A percentile compares a stretch with the other conserved stretches of the same genome.
phyloP scores from a whole-genome alignment of 352 stramenopile species.

The Phytophthora cryptogea region DNA sequence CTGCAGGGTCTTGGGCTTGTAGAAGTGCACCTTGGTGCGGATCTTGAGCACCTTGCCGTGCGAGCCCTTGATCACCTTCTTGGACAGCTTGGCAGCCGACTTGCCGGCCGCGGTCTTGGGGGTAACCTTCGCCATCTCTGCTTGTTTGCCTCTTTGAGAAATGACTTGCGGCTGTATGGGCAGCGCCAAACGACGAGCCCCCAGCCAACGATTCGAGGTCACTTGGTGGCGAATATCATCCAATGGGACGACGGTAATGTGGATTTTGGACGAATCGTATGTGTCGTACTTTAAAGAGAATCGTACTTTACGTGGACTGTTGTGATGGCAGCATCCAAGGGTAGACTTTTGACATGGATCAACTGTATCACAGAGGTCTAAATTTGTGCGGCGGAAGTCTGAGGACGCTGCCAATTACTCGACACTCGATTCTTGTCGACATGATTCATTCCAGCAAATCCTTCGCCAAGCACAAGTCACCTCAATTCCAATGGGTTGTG shows the following conservation, averaged over 20 bases:
- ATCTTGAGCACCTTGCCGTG: constrained; percentile 98
- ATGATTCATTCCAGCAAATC: constrained; percentile 29
- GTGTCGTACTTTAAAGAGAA: constrained; percentile 9
- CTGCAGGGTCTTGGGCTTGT: constrained; percentile 98
- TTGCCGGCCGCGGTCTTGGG: constrained; percentile 87
- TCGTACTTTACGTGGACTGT: background rate
- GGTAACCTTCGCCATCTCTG: constrained; percentile 74
- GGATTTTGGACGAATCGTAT: constrained; percentile 7
- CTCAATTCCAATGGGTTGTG: constrained; percentile 10
- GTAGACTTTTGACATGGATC: constrained; percentile 3
- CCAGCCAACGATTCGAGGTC: constrained; percentile 39
- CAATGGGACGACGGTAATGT: constrained; percentile 11
- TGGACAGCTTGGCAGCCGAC: constrained; percentile 93
- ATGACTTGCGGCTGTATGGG: constrained; percentile 6
- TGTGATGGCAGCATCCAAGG: constrained; percentile 9
- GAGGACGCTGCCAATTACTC: constrained; percentile 14
- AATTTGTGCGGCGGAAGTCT: constrained; percentile 4
- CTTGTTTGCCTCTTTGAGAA: constrained; percentile 65
- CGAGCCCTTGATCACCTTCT: constrained; percentile 96
- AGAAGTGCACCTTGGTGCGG: constrained; percentile 99
- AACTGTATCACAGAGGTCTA: constrained; percentile 9
- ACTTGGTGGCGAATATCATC: constrained; percentile 7
- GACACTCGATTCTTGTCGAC: constrained; percentile 8
- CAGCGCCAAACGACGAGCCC: constrained; percentile 5
- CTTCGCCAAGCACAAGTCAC: constrained; percentile 8